Base-by-base conservation (phyloP, 257 asterid species). In the Apocynum venetum region DNA sequence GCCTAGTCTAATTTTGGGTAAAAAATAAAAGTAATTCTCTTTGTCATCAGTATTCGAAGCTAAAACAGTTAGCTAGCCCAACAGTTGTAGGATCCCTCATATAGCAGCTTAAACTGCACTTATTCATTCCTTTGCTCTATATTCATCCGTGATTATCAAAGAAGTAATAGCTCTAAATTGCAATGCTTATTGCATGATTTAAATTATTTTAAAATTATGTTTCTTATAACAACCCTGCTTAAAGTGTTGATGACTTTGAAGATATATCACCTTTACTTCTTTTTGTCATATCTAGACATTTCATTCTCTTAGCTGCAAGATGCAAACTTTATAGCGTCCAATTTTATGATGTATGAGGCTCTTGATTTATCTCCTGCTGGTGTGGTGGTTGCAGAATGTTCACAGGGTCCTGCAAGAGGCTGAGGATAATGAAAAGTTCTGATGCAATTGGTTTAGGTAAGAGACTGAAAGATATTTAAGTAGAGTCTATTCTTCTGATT, bases 341-440 rank as follows among this genome's bases (percentile, higher is more conserved):
- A 31, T 63, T 20, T 44, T 8, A 36, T 11, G 63, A 61, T 41
- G 19, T 4, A 56, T 17, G 15, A 0, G 20, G n/a, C 12, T 35
- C 52, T 66, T 77, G 78, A 71, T 35, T 25, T 61, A 38, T 60
- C 6, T 59, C 48, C 11, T 72, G 43, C 20, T 52, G 48, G 47
- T 25, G 31, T 52, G 48, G 64, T 69, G 81, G 71, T 79, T 83
- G 64, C 77, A 85, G 89, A 63, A 81, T 85, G 89, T 85, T 83
- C 59, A 83, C 81, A 10, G 84, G 72, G 47, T 76, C 89, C 4
- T 85, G 89, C 82, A 85, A 81, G 75, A 83, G 86, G 80, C 72
- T 85, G 75, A 81, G 89, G 82, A 83, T 85, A 68, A 83, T 81
- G 84, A 85, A 83, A 71, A 83, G 89, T 80, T 85, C 87, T 41